A percentile compares a stretch with the other conserved stretches of the same genome.
Evolutionary conservation across 306 rosid species (phyloP).

Genomic region (Aeschynomene evenia): DNA sequence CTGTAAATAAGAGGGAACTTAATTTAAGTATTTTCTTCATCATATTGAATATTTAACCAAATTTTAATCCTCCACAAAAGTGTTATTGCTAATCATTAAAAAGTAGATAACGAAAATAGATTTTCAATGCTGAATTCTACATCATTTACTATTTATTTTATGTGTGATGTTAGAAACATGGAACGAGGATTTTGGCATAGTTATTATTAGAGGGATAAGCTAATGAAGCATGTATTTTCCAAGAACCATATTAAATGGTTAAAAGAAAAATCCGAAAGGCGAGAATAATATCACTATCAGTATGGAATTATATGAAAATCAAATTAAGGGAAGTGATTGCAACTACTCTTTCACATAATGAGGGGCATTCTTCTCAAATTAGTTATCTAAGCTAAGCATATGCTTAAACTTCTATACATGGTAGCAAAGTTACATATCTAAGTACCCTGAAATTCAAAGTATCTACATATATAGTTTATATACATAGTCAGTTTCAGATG

Average conservation of each 20-base stretch:
- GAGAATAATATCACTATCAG: not conserved
- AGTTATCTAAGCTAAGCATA: conserved; percentile 19
- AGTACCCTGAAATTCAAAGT: conserved; percentile 18
- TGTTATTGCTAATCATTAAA: not conserved
- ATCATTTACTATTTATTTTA: not conserved
- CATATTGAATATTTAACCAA: too few species aligned
- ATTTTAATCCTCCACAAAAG: not conserved
- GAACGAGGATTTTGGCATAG: not conserved
- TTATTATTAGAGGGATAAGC: not conserved
- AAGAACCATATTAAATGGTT: too few species aligned
- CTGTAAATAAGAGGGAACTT: too few species aligned
- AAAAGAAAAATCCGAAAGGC: not conserved
- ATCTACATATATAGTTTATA: too few species aligned
- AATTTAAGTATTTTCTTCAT: too few species aligned
- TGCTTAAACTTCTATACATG: conserved; percentile 37
- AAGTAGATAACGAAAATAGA: too few species aligned
- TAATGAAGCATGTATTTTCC: too few species aligned
- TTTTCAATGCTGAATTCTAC: too few species aligned
- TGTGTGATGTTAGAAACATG: too few species aligned
- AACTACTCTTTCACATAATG: not conserved
- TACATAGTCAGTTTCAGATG: conserved; percentile 18
- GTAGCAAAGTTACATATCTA: conserved; percentile 26
- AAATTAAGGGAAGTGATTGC: not conserved
- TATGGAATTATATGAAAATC: not conserved
- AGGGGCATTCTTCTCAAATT: not conserved